Evolutionary conservation across 2,329 filamentous ascomycete species (phyloP), one percentile per base, ranked within the genome.

Genomic region (Exophiala alcalophila): DNA sequence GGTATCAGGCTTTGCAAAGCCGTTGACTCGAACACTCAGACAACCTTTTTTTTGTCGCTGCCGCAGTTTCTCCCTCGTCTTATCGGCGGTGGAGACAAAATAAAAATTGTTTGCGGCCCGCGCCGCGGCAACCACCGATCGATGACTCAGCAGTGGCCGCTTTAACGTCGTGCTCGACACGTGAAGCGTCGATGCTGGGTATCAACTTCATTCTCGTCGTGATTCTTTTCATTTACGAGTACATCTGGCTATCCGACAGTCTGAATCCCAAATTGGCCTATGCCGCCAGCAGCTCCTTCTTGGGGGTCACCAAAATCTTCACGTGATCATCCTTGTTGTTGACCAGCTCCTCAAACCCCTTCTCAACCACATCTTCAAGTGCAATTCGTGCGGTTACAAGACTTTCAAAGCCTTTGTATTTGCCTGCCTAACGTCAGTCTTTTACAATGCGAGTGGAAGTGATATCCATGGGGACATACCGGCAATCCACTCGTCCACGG

Each of bases 361-460:
- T 59, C 20, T 40, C 37, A 1, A 51, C 45, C n/a, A 62, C 53
- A 30, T 64, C 60, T 19, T 64, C 56, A 28, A 66, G 49, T 24
- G 57, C 45, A 21, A 65, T 62, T 5, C 57, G 50, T 26, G 57
- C 55, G 2, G 61, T 64, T 11, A 65, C 46, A 58, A 65, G 60
- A 7, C 53, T 54, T 26, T 61, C 59, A 6, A 58, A 30, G 3
- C 58, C 61, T 27, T 59, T 52, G 49, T 61, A 64, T 37, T 54
- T 59, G 14, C 61, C 60, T 63, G 29, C n/a, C 8, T 26, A 10
- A 19, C 7, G 29, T 40, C 12, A 40, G 28, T 16, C n/a, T n/a
- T n/a, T n/a, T n/a, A n/a, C n/a, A n/a, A n/a, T n/a, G n/a, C n/a
- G n/a, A n/a, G n/a, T n/a, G n/a, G n/a, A n/a, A n/a, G n/a, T n/a